Evolutionary conservation across 768 basidiomycete species (phyloP), one percentile per base, ranked within the genome.

Genomic region (Porphyrellus cyaneotinctus): DNA sequence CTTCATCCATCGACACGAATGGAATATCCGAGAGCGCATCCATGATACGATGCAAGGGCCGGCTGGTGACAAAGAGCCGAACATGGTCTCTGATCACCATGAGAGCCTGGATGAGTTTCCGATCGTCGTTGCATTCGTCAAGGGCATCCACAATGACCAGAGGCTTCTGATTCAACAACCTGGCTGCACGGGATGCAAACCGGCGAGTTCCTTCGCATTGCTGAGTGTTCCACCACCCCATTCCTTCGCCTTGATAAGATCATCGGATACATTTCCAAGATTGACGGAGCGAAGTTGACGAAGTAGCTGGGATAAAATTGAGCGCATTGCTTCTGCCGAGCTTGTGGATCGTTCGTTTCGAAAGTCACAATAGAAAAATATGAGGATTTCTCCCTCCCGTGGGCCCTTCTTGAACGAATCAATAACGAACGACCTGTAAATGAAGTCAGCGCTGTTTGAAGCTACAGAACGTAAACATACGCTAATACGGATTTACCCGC

Each of bases 401-500:
- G 2, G 43, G 1, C 14, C 6, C 14, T 14, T 11, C 31, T 18
- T n/a, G 24, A 53, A 30, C 15, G 50, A 53, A 35, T 54, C 31
- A 1, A 54, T 35, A 18, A 45, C 36, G 7, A n/a, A 53, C 14
- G 53, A 53, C 24, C 53, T 45, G 10, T 5, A 28, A 39, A 2
- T 3, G 18, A 14, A 3, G 15, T 53, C 3, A 53, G 18, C 2
- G 18, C 15, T 9, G 1, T 14, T 3, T 1, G 15, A 39, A 33
- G 12, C 13, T 4, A 45, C 24, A 6, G 3, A 38, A n/a, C 6
- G 4, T n/a, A 17, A 32, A 43, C 54, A 33, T 51, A 54, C 53
- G 42, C 48, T 39, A 54, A 23, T 14, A 54, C 53, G 12, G 53
- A 54, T 54, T 51, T 54, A 2, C 49, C 53, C 1, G 53, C 48